These are phyloP conservation scores for Ceratocystis cubensis DNA, from an alignment of 2,329 filamentous ascomycete species.

Conservation along the genomic window DNA sequence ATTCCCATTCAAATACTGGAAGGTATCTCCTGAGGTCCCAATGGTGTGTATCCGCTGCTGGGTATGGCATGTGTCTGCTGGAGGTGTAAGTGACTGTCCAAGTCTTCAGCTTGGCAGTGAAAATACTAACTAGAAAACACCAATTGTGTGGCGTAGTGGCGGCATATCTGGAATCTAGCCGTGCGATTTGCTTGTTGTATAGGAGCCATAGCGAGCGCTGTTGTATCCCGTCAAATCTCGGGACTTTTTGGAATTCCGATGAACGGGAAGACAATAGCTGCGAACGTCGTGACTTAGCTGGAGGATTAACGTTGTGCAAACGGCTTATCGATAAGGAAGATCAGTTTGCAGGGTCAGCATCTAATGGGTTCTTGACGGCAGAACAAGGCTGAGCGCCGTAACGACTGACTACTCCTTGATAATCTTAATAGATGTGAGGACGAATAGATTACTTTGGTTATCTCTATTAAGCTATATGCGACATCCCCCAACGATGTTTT, in stretches of 20 bases:
- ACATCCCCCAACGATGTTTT: not conserved
- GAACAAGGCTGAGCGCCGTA: not conserved
- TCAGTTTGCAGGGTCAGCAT: not conserved
- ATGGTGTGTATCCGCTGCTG: not conserved
- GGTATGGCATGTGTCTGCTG: not conserved
- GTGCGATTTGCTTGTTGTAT: not conserved
- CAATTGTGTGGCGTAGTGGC: not conserved
- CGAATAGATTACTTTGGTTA: not conserved
- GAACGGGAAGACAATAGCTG: not conserved
- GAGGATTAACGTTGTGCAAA: slow-evolving; percentile 2
- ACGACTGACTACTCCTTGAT: not conserved
- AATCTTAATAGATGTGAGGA: not conserved
- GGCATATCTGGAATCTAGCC: not conserved
- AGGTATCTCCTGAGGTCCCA: not conserved
- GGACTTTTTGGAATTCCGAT: not conserved
- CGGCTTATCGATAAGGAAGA: slow-evolving; percentile 1
- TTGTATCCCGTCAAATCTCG: not conserved
- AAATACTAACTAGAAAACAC: not conserved
- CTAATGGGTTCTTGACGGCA: not conserved
- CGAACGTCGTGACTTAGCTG: not conserved
- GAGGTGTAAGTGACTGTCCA: not conserved
- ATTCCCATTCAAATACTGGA: not conserved
- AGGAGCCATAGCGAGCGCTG: not conserved
- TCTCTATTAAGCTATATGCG: not conserved
- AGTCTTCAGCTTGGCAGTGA: not conserved